Evolutionary conservation across 2,329 filamentous ascomycete genomes (phyloP).

Genomic region (Didymella arachidicola): DNA sequence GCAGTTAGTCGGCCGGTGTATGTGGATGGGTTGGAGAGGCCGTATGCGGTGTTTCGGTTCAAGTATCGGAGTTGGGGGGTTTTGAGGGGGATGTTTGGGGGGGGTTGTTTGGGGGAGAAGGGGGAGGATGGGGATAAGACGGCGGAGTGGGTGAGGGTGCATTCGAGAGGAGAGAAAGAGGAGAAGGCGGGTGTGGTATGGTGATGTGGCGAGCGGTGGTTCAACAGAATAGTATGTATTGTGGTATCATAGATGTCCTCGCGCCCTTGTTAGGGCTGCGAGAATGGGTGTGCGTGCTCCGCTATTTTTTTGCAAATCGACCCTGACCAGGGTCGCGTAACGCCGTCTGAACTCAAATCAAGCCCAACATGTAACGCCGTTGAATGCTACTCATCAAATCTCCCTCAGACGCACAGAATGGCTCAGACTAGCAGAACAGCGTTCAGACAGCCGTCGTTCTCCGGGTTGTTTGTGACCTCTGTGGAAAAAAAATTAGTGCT

Average conservation of each 20-base stretch:
- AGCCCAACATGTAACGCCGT: conserved; percentile 17
- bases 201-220: background rate
- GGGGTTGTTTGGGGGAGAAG: conserved; percentile 22
- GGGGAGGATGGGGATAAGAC: conserved; percentile 28
- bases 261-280: background rate
- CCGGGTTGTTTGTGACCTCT: conserved; percentile 49
- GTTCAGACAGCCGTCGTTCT: conserved; percentile 51
- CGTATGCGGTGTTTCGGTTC: conserved; percentile 60
- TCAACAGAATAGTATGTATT: conserved; percentile 5
- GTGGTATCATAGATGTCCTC: conserved; percentile 17
- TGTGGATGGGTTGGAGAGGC: conserved; percentile 47
- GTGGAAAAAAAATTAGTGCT: background rate
- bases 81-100: conserved; percentile 37
- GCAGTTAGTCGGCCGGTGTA: conserved; percentile 50
- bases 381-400: conserved; percentile 14
- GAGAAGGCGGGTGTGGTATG: background rate
- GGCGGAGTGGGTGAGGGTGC: conserved; percentile 33
- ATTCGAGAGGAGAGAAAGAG: conserved; percentile 15
- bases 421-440: conserved; percentile 46
- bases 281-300: conserved; percentile 15
- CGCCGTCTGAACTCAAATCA: conserved; percentile 8
- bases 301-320: conserved; percentile 13
- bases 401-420: background rate
- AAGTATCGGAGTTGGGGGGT: conserved; percentile 51
- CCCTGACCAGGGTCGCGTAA: conserved; percentile 2